Base-by-base conservation (phyloP, 2,329 filamentous ascomycete genomes). In the Ustilaginoidea virens region DNA sequence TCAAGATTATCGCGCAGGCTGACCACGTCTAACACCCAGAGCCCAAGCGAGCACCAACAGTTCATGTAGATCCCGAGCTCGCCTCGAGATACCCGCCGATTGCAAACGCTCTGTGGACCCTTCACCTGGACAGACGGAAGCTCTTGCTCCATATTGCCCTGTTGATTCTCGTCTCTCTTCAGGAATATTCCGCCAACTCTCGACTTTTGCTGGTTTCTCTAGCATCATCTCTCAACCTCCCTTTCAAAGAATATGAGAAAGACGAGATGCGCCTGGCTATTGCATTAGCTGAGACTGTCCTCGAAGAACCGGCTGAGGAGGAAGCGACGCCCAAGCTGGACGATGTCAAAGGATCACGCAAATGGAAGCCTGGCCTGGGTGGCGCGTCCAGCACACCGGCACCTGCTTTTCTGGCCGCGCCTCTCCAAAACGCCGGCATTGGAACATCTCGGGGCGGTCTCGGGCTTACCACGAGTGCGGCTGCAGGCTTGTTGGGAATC, bases 361-460 rank as follows among this genome's bases (percentile, higher is more conserved):
- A 75, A 47, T 80, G 74, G 69, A 85, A 85, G 47, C 71, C 82
- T 23, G 74, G 77, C 5, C 43, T 52, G 29, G 47, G 48, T 11
- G 41, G 44, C 25, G 40, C 42, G n/a, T 41, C 44, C 5, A 74
- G 74, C 7, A 21, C 27, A 17, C 28, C 33, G 16, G 68, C 71
- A 19, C 17, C 40, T 2, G 64, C 80, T 17, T 79, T 78, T 18
- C 67, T 94, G 7, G 79, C 82, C 7, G 73, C 79, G 2, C 76
- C 83, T 1, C 60, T 96, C 3, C 68, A 81, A 10, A 75, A 74
- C 13, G 82, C 80, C 7, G 81, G 82, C 1, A 65, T 96, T 23
- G 86, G 86, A 15, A 75, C 72, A 1, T 64, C 87, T 0, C 78
- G 86, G 57, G 75, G 78, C 15, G 82, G 82, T 0, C 53, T 81